Conservation (phyloP, 2,329 filamentous ascomycete genomes). For the Cladosporium sp. region DNA sequence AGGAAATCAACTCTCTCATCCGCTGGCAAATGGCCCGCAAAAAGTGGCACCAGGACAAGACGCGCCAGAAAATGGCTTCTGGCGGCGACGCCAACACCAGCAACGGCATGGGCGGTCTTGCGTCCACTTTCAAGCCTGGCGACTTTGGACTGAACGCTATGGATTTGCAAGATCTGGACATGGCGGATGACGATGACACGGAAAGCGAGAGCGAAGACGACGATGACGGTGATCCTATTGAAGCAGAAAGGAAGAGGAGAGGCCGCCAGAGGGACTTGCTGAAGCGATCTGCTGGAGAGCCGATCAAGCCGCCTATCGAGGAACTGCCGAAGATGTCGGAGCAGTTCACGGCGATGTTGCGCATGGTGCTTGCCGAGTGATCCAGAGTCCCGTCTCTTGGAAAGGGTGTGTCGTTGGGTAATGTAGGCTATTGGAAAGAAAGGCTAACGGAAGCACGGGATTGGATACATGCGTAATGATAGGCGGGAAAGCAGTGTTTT, state of each 20-base stretch:
- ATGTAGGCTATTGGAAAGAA: neutral
- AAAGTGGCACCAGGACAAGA: slow-evolving; percentile 98
- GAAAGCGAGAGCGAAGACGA: slow-evolving; percentile 72
- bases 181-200: slow-evolving; percentile 70
- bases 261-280: slow-evolving; percentile 78
- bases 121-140: slow-evolving; percentile 66
- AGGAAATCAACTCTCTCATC: slow-evolving; percentile 83
- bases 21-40: slow-evolving; percentile 93
- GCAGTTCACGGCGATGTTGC: slow-evolving; percentile 40
- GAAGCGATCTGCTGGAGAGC: slow-evolving; percentile 41
- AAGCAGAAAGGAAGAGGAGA: slow-evolving; percentile 77
- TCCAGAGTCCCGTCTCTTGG: neutral
- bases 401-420: neutral
- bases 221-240: slow-evolving; percentile 78
- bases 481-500: neutral
- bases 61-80: slow-evolving; percentile 96
- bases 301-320: slow-evolving; percentile 38
- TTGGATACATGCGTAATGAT: neutral
- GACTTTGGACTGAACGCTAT: slow-evolving; percentile 90
- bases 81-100: slow-evolving; percentile 41
- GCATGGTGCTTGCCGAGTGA: slow-evolving; percentile 38
- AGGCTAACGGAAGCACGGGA: neutral
- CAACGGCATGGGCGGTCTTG: slow-evolving; percentile 56
- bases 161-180: slow-evolving; percentile 83
- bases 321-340: slow-evolving; percentile 40